Evolutionary conservation across 2,329 filamentous ascomycete species (phyloP).

Genomic region (Trichoderma cornu-damae): DNA sequence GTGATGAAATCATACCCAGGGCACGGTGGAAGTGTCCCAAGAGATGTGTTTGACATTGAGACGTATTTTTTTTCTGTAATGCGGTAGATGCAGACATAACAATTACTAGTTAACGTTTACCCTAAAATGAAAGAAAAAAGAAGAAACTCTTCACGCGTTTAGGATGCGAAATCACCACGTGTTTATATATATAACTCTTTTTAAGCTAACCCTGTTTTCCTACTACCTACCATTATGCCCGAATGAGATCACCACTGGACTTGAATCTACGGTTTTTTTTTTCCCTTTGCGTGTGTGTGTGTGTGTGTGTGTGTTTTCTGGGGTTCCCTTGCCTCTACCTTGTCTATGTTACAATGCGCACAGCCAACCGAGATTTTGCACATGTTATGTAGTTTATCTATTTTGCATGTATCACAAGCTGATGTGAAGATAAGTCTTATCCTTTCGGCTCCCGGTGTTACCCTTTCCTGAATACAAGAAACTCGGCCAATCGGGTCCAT

Average conservation of each 20-base stretch:
- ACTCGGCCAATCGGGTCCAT: not conserved
- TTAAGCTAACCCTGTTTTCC: constrained; percentile 6
- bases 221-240: constrained; percentile 1
- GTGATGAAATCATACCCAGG: constrained; percentile 17
- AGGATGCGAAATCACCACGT: constrained; percentile 1
- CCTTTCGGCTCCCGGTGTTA: not conserved
- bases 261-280: not conserved
- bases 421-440: constrained; percentile 10
- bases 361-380: not conserved
- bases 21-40: not conserved
- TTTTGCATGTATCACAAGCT: not conserved
- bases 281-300: not conserved
- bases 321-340: not conserved
- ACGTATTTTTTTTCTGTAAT: constrained; percentile 17
- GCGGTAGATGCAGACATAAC: constrained; percentile 13
- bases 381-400: not conserved
- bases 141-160: not conserved
- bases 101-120: constrained; percentile 11
- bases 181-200: not conserved
- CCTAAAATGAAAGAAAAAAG: not conserved
- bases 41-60: constrained; percentile 14
- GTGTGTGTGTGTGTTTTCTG: not conserved
- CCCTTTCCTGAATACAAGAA: not conserved
- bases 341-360: not conserved
- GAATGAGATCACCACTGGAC: constrained; percentile 9